Evolutionary conservation across 164 flowering plant species (phyloP).

Genomic region (Liriodendron chinense): DNA sequence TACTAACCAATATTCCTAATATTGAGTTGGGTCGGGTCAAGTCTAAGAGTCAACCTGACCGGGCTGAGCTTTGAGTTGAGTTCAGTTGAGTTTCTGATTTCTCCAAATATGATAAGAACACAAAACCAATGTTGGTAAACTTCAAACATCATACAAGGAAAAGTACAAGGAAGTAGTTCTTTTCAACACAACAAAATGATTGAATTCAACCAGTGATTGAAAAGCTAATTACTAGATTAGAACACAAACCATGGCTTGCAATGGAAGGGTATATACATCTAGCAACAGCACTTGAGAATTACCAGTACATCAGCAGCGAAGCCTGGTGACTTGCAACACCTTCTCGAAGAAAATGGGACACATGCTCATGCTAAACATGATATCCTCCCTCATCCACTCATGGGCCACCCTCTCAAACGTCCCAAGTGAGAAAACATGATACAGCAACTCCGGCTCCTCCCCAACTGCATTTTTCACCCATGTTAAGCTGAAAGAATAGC

Average conservation of each 20-base stretch:
- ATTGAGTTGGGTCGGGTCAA: too few species aligned
- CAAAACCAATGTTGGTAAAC: too few species aligned
- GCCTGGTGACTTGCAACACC: constrained; percentile 53
- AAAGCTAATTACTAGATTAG: constrained; percentile 1
- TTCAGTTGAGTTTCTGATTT: too few species aligned
- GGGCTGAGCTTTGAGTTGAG: too few species aligned
- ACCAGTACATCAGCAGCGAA: constrained; percentile 14
- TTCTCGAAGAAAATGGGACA: constrained; percentile 72
- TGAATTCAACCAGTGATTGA: background rate
- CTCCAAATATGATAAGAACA: too few species aligned
- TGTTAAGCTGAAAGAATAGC: constrained; percentile 75
- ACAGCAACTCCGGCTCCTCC: constrained; percentile 51
- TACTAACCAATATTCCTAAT: too few species aligned
- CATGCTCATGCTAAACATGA: constrained; percentile 67
- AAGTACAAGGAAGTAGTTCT: too few species aligned
- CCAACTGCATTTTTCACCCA: constrained; percentile 35
- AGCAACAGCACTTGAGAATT: background rate
- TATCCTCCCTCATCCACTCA: constrained; percentile 79
- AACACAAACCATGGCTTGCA: background rate
- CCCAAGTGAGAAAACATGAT: constrained; percentile 63
- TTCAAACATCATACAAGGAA: too few species aligned
- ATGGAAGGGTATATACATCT: background rate
- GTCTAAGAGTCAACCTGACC: too few species aligned
- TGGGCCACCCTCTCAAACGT: constrained; percentile 80
- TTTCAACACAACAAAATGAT: too few species aligned